A percentile compares a stretch with the other conserved stretches of the same genome.
phyloP scores from a whole-genome alignment of 2,329 filamentous ascomycete species.

The Lasiodiplodia citricola region DNA sequence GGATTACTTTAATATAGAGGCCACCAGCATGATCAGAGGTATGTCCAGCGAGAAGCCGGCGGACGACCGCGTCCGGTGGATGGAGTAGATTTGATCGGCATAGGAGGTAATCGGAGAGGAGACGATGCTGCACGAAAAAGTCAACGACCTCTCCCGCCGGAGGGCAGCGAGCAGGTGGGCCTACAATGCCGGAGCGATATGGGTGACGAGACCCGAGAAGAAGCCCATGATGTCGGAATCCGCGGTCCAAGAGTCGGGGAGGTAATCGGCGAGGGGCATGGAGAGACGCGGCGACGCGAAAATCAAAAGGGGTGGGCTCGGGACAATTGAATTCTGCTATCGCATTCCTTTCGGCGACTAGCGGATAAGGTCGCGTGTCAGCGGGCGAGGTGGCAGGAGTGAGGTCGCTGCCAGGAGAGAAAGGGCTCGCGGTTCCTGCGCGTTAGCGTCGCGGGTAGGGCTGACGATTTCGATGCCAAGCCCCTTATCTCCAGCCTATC shows the following conservation, averaged over 20 bases:
- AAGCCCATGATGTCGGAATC: conserved; percentile 39
- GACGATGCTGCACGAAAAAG: conserved; percentile 54
- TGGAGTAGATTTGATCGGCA: conserved; percentile 69
- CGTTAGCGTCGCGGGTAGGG: conserved; percentile 22
- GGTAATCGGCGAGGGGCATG: conserved; percentile 25
- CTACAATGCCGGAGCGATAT: conserved; percentile 47
- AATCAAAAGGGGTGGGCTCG: neutral
- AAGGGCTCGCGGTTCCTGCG: conserved; percentile 14
- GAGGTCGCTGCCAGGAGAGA: conserved; percentile 8
- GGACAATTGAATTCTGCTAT: conserved; percentile 8
- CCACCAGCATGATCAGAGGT: conserved; percentile 69
- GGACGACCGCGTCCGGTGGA: conserved; percentile 64
- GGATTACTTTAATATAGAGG: conserved; percentile 65
- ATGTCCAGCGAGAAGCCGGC: conserved; percentile 71
- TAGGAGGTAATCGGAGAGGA: conserved; percentile 69
- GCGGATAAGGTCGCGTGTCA: conserved; percentile 6
- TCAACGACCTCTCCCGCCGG: neutral
- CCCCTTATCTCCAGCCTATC: conserved; percentile 23
- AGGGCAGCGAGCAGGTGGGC: conserved; percentile 20
- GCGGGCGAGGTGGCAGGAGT: neutral
- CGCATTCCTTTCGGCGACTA: conserved; percentile 1
- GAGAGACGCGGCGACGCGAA: neutral
- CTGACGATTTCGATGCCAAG: conserved; percentile 14
- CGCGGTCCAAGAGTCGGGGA: conserved; percentile 21
- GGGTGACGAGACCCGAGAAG: conserved; percentile 41